Evolutionary conservation across 2,329 filamentous ascomycete genomes (phyloP), one percentile per base, ranked within the genome.

Genomic region (Talaromyces sp.): DNA sequence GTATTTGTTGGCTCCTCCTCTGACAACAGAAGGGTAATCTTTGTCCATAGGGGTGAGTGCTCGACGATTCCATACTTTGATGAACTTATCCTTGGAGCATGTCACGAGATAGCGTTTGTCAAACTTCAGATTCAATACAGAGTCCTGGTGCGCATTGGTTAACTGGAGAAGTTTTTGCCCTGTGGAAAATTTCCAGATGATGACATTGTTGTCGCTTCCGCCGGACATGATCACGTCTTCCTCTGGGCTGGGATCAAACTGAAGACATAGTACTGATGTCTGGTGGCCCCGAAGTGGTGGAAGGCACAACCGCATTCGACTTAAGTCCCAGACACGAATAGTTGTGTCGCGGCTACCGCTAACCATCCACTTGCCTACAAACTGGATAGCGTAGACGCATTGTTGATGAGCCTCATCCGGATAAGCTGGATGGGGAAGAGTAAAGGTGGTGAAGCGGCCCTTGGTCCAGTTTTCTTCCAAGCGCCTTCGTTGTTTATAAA

Each of bases 201-300:
- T 94, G 62, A 99, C 88, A 68, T 90, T 89, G 56, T 90, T 91
- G 77, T 99, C 95, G 71, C 93, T 97, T 72, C 94, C 97, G 43
- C 94, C 95, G 8, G 93, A 97, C 10, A 97, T 90, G n/a, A 99
- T 90, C 45, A 99, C 81, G 72, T 98, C 94, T 74, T 98, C 91
- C 15, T 90, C 87, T 0, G 92, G 90, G 61, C 90, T 87, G 3
- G 93, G 89, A 73, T 99, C 95, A 73, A 98, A 99, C 73, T 99
- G 95, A 33, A 99, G 83, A 73, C 95, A 99, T 11, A 99, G 80
- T 0, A 99, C 95, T 0, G 94, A 98, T 15, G 92, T 93, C 11
- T 78, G 80, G 74, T 99, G 95, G 3, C 91, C 93, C 5, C 80
- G 74, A 9, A 99, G 81, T 1, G 93, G 92, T n/a, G 84, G 83